Conservation (phyloP, 2,329 filamentous ascomycete species). For the Knufia fluminis region DNA sequence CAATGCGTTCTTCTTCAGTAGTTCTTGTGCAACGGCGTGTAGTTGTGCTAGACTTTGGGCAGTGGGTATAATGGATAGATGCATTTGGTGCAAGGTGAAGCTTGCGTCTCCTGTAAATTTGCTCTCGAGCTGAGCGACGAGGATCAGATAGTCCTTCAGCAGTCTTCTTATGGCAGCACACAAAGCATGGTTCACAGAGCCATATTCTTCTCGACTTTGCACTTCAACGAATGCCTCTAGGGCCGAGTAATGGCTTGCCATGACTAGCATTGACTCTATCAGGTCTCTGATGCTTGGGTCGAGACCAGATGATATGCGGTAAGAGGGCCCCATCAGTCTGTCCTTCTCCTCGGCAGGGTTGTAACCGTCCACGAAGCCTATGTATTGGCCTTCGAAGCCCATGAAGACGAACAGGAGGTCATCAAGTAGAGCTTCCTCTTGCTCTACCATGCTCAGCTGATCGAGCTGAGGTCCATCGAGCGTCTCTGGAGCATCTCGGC, state of each 20-base stretch:
- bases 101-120: constrained; percentile 80
- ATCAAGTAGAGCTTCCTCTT: constrained; percentile 80
- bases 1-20: constrained; percentile 78
- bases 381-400: constrained; percentile 97
- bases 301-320: constrained; percentile 69
- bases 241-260: constrained; percentile 87
- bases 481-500: constrained; percentile 58
- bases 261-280: constrained; percentile 78
- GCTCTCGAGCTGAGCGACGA: constrained; percentile 87
- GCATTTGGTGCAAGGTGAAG: constrained; percentile 88
- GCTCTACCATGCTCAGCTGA: constrained; percentile 65
- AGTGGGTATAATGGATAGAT: constrained; percentile 82
- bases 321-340: constrained; percentile 70
- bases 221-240: constrained; percentile 90
- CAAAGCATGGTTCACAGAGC: constrained; percentile 87
- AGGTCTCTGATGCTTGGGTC: constrained; percentile 88
- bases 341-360: constrained; percentile 79
- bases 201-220: constrained; percentile 85
- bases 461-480: constrained; percentile 60
- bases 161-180: constrained; percentile 90
- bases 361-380: constrained; percentile 74
- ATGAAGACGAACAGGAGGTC: constrained; percentile 93
- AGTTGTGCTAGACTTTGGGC: constrained; percentile 86
- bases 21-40: constrained; percentile 76
- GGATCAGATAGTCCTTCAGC: constrained; percentile 83